Percentiles rank a stretch among this genome's conserved stretches.
phyloP scores from a whole-genome alignment of 2,329 filamentous ascomycete genomes.

The Colletotrichum plurivorum region DNA sequence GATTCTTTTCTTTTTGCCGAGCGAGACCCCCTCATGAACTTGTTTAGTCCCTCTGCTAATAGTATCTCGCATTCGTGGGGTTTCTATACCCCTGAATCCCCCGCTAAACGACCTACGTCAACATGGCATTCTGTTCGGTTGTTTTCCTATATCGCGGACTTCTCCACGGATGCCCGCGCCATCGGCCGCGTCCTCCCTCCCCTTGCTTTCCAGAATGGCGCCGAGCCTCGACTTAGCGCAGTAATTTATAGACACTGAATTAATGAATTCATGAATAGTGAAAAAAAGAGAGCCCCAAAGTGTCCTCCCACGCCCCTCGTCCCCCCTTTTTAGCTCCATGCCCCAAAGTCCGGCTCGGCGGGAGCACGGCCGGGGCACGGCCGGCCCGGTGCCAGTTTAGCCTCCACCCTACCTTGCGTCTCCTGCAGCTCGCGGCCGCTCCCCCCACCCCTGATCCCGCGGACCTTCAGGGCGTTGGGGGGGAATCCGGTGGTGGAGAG shows the following conservation, averaged over 20 bases:
- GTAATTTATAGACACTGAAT: too few species aligned
- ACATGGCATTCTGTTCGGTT: neutral
- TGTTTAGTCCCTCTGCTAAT: too few species aligned
- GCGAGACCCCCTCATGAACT: too few species aligned
- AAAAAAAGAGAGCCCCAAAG: too few species aligned
- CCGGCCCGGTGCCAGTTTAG: constrained; percentile 37
- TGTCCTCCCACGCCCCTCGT: neutral
- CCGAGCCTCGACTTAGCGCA: constrained; percentile 13
- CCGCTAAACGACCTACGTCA: neutral
- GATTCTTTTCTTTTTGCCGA: too few species aligned
- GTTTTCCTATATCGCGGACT: constrained; percentile 22
- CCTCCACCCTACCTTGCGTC: constrained; percentile 31
- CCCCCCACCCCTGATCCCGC: neutral
- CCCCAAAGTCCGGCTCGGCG: constrained; percentile 36
- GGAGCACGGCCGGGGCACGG: constrained; percentile 40
- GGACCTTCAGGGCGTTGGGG: constrained; percentile 2
- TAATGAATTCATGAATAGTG: too few species aligned
- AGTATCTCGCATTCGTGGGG: too few species aligned
- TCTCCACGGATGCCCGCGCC: constrained; percentile 36
- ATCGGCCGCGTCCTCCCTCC: neutral
- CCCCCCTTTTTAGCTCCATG: constrained; percentile 20
- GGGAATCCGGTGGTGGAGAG: constrained; percentile 1
- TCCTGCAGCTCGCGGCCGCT: constrained; percentile 31
- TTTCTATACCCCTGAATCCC: neutral
- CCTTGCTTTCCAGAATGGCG: neutral